These are phyloP conservation scores for Chlamydomonas urium DNA, from an alignment of 139 green algal genomes.

Conservation along the genomic window DNA sequence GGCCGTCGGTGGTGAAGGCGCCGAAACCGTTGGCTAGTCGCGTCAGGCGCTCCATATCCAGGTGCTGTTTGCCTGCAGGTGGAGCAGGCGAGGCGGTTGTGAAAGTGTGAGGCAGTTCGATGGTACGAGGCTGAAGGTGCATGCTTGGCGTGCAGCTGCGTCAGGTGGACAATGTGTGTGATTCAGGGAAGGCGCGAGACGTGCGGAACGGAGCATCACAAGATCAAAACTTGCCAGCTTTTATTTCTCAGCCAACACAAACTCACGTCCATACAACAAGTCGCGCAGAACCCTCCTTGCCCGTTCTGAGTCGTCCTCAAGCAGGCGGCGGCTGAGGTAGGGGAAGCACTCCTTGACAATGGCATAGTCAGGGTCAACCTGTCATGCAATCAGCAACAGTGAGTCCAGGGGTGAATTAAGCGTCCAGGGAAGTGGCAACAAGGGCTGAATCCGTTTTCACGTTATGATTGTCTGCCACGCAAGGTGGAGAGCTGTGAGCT, in stretches of 20 bases:
- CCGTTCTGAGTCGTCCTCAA: conserved; percentile 2
- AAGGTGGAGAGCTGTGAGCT: no score
- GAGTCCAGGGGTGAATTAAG: neutral
- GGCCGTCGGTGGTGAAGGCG: conserved; percentile 47
- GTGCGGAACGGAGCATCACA: no score
- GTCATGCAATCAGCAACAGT: no score
- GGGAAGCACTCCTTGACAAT: conserved; percentile 91
- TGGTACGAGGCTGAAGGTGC: no score
- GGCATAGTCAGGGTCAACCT: conserved; percentile 75
- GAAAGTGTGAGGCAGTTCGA: neutral
- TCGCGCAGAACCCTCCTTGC: neutral
- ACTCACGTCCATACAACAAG: neutral
- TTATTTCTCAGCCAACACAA: no score
- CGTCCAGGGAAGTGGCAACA: neutral
- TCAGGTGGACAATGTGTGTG: no score
- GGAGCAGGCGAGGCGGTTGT: neutral
- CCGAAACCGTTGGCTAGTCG: conserved; percentile 43
- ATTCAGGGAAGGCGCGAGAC: no score
- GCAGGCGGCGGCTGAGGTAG: conserved; percentile 63
- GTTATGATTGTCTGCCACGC: neutral
- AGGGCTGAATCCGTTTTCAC: neutral
- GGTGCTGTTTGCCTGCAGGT: conserved; percentile 23
- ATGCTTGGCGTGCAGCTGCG: no score
- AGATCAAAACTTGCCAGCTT: no score
- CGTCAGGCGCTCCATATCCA: conserved; percentile 57